Evolutionary conservation across 768 basidiomycete species (phyloP).

Genomic region (Galerina marginata): DNA sequence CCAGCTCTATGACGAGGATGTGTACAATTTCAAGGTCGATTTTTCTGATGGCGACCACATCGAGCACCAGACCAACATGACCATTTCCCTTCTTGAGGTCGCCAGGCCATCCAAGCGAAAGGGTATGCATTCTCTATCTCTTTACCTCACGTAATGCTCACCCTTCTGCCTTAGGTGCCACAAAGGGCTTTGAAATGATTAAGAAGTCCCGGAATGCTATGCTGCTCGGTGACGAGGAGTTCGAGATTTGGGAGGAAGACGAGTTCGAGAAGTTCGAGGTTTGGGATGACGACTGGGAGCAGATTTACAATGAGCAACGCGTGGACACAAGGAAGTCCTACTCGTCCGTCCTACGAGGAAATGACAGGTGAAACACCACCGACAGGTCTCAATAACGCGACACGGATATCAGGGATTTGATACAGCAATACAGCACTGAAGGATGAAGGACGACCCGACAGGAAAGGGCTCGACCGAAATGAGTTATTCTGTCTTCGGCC

Average conservation of each 20-base stretch:
- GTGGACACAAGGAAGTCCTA: conserved; percentile 17
- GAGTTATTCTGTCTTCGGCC: too few relatives aligned
- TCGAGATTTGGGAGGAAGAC: conserved; percentile 28
- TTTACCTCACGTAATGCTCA: too few relatives aligned
- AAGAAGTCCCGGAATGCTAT: conserved; percentile 22
- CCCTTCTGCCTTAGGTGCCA: conserved; percentile 23
- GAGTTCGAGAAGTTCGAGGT: background rate
- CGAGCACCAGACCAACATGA: conserved; percentile 16
- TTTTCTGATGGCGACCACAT: conserved; percentile 8
- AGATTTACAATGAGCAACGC: conserved; percentile 27
- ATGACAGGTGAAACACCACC: conserved; percentile 13
- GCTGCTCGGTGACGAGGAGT: conserved; percentile 25
- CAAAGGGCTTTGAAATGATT: conserved; percentile 33
- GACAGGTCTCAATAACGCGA: too few relatives aligned
- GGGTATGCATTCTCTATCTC: conserved; percentile 19
- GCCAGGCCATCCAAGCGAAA: conserved; percentile 28
- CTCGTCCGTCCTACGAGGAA: conserved; percentile 24
- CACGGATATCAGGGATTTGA: too few relatives aligned
- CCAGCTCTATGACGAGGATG: conserved; percentile 20
- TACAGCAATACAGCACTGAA: too few relatives aligned
- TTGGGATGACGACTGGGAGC: conserved; percentile 29
- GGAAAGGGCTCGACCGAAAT: too few relatives aligned
- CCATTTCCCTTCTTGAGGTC: conserved; percentile 23
- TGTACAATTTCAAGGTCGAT: conserved; percentile 24
- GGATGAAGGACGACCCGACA: too few relatives aligned